Base-by-base conservation (phyloP, 768 basidiomycete genomes). In the Fomitopsis serialis region DNA sequence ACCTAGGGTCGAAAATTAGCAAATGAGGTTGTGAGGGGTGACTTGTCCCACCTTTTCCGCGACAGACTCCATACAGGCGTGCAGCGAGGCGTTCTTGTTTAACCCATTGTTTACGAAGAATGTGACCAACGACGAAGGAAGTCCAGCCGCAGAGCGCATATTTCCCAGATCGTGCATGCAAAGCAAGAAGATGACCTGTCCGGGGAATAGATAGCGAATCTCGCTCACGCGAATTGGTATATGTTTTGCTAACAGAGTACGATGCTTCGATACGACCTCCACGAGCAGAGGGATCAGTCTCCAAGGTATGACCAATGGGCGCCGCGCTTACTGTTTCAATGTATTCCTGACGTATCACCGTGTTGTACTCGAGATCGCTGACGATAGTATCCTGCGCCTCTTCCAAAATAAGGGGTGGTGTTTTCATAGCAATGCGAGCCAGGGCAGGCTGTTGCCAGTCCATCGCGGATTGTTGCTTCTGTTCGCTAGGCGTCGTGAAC, bases 31-130 rank as follows among this genome's bases (percentile, higher is more conserved):
- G n/a, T n/a, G 35, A 29, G 35, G 29, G 54, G n/a, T n/a, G n/a
- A n/a, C n/a, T n/a, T n/a, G n/a, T n/a, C n/a, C n/a, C n/a, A 89
- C 92, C 76, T 89, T 93, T 60, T 92, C 87, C 7, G 90, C 89
- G 45, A 96, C 80, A 22, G 87, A 78, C 50, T 92, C 91, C 83
- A 98, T 90, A 61, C 89, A 90, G 1, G 75, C 72, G 54, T 79
- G 80, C 12, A 98, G 72, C 0, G 77, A 76, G 1, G 72, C 70
- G 59, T 88, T 83, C 36, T 75, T 77, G 66, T 96, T 96, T 53
- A 98, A 70, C 48, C 86, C 88, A 48, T 85, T 82, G 64, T 98
- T 96, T 59, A 83, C 78, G 67, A 97, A 97, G 69, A 96, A 98
- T 27, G 83, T 78, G 25, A 90, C 82, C 17, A 98, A 68, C 2